Conservation (phyloP, 768 basidiomycete genomes). For the Lepiota venenata region DNA sequence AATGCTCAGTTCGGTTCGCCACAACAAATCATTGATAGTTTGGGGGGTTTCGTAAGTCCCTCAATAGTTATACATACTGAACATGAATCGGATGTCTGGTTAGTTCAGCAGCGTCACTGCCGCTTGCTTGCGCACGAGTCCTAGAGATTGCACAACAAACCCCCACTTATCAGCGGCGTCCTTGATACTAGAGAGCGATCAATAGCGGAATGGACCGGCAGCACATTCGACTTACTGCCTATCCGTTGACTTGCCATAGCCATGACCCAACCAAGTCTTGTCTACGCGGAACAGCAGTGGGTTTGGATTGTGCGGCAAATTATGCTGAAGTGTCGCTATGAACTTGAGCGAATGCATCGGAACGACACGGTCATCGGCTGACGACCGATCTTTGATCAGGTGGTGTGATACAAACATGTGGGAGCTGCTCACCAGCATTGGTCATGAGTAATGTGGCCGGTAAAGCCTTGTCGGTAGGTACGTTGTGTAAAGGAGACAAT, state of each 20-base stretch:
- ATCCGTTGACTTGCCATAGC: slow-evolving; percentile 71
- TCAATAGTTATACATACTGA: no score
- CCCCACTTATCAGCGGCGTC: slow-evolving; percentile 75
- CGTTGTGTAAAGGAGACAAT: slow-evolving; percentile 75
- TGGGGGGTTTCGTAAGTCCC: no score
- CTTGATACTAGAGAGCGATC: slow-evolving; percentile 48
- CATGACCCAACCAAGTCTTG: slow-evolving; percentile 68
- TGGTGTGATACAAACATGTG: not conserved
- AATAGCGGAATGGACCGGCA: not conserved
- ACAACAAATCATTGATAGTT: no score
- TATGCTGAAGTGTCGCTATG: slow-evolving; percentile 69
- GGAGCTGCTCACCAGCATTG: slow-evolving; percentile 49
- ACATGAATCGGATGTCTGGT: no score
- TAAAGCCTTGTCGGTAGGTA: slow-evolving; percentile 51
- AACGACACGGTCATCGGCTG: slow-evolving; percentile 81
- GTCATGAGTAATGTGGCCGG: slow-evolving; percentile 31
- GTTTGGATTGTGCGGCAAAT: slow-evolving; percentile 56
- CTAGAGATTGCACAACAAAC: slow-evolving; percentile 65
- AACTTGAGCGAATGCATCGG: slow-evolving; percentile 82
- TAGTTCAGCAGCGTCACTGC: not conserved
- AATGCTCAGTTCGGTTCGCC: no score
- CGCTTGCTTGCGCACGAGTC: slow-evolving; percentile 31
- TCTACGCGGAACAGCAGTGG: slow-evolving; percentile 76
- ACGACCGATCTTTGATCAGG: not conserved
- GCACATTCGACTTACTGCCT: not conserved